Evolutionary conservation across 768 basidiomycete species (phyloP).

Genomic region (Pisolithus sp.): DNA sequence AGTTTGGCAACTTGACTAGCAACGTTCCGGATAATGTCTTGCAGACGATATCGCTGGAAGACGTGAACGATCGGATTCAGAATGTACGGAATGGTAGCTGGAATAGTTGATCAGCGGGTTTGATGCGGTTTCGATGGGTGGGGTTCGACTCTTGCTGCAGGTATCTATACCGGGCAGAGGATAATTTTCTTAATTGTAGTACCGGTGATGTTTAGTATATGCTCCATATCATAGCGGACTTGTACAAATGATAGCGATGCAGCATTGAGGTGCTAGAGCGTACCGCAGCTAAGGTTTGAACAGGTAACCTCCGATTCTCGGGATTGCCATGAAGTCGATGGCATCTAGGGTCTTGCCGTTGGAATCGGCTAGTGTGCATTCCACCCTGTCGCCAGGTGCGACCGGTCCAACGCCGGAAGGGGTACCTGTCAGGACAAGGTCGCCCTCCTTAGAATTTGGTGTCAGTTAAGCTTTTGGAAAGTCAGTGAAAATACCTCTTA

Average conservation of each 20-base stretch:
- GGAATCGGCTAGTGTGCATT: slow-evolving; percentile 59
- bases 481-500: slow-evolving; percentile 15
- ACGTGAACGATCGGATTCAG: slow-evolving; percentile 18
- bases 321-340: slow-evolving; percentile 59
- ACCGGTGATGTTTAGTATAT: neutral
- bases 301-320: slow-evolving; percentile 64
- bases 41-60: slow-evolving; percentile 24
- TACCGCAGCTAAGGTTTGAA: slow-evolving; percentile 31
- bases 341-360: slow-evolving; percentile 50
- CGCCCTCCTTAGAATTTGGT: slow-evolving; percentile 60
- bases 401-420: slow-evolving; percentile 87
- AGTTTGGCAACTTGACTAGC: slow-evolving; percentile 17
- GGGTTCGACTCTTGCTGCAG: neutral
- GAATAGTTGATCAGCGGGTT: slow-evolving; percentile 8
- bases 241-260: neutral
- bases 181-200: slow-evolving; percentile 1
- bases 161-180: neutral
- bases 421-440: slow-evolving; percentile 87
- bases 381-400: slow-evolving; percentile 67
- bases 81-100: slow-evolving; percentile 9
- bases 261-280: neutral
- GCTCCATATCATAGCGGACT: neutral
- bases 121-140: neutral
- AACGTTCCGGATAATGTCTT: slow-evolving; percentile 12
- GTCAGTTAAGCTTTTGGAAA: neutral